Evolutionary conservation across 139 green algal species (phyloP), one percentile per base, ranked within the genome.

Genomic region (Chlamydomonas sp.): DNA sequence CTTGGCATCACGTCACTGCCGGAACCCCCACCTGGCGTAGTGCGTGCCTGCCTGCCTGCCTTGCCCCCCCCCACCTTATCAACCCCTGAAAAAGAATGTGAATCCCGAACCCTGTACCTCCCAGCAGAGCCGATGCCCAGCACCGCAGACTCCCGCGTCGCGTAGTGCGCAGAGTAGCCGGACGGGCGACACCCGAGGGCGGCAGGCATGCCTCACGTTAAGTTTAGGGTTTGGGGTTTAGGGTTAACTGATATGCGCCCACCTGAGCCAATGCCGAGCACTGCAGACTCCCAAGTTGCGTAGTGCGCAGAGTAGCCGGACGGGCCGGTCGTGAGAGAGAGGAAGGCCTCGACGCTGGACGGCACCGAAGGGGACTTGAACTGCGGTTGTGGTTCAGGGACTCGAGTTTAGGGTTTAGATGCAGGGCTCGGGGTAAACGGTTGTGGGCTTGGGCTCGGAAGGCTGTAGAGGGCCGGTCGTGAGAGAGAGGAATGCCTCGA

Each of bases 121-220:
- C 39, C 28, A 6, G 80, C 82, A 2, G 43, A 65, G 20, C 54
- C 77, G 36, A 89, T 81, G 24, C 85, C 85, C 16, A 77, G 48
- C 34, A 91, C 84, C 2, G 82, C 81, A 28, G 73, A 78, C 60
- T 91, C 76, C 67, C 78, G 26, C 24, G 63, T 58, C 3, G n/a
- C 20, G 37, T 48, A 58, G 38, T 36, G 37, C 3, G 34, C 59
- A 8, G 5, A 31, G 59, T 38, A 67, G 3, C 57, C n/a, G 8
- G n/a, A n/a, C n/a, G n/a, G n/a, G 57, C 57, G 3, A 8, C 57
- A 35, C 35, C 22, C 57, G 29, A 38, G 29, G 20, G 3, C 3
- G 29, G 57, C 3, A 63, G 3, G 3, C 57, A 63, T 57, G 61
- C 2, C 61, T 30, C 29, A 13, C 35, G 35, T 39, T 35, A 35